Percentiles rank a stretch among this genome's conserved stretches.
Evolutionary conservation across 192 early-diverging fungal species (phyloP).

Genomic region (Glomus cerebriforme): DNA sequence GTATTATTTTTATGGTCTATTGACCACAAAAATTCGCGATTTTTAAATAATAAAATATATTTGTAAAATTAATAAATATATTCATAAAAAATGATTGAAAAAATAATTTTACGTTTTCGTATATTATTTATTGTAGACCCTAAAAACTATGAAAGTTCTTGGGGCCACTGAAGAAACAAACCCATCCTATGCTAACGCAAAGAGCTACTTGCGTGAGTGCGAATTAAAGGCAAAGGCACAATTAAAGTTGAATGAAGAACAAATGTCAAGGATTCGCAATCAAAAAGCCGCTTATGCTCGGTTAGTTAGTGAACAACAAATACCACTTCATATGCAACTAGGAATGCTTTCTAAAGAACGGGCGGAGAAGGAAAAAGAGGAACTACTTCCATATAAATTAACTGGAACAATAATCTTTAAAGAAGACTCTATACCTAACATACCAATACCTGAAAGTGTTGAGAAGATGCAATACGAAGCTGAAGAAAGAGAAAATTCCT

Average conservation of each 20-base stretch:
- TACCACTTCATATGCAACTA: neutral
- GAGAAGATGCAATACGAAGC: neutral
- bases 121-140: neutral
- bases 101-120: neutral
- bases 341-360: neutral
- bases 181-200: constrained; percentile 70
- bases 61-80: neutral
- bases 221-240: constrained; percentile 41
- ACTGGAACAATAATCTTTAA: neutral
- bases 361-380: neutral
- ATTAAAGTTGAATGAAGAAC: constrained; percentile 55
- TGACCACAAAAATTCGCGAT: neutral
- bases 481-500: neutral
- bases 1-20: neutral
- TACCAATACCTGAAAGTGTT: neutral
- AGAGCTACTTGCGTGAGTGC: constrained; percentile 57
- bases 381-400: neutral
- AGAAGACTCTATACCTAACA: neutral
- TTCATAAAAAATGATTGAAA: neutral
- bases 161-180: constrained; percentile 82
- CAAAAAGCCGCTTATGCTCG: neutral
- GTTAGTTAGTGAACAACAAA: neutral
- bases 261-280: constrained; percentile 60
- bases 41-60: neutral
- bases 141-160: constrained; percentile 52